Evolutionary conservation across 306 rosid genomes (phyloP).

Genomic region (Ormosia emarginata): DNA sequence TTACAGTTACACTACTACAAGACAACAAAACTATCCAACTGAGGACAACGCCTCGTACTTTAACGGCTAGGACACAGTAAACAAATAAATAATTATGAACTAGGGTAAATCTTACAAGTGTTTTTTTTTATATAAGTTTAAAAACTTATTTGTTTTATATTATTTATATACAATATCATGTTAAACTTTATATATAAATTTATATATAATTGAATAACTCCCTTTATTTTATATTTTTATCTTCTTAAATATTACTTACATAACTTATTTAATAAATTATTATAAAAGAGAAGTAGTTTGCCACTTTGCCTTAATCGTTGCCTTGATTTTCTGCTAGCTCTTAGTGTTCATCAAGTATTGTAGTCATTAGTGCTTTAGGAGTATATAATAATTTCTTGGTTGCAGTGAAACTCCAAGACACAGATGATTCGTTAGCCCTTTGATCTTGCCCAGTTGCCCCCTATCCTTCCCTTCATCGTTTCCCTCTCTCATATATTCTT

Average conservation of each 20-base stretch:
- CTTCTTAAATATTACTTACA: neutral
- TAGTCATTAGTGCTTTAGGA: too few species aligned
- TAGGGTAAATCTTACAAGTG: neutral
- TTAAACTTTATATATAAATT: neutral
- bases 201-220: neutral
- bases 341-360: neutral
- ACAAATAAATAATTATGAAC: neutral
- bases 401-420: slow-evolving; percentile 8
- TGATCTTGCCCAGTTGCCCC: neutral
- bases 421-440: slow-evolving; percentile 31
- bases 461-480: neutral
- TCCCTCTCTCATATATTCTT: slow-evolving; percentile 17
- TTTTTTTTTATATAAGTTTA: neutral
- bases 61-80: neutral
- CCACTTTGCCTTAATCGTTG: neutral
- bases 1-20: neutral
- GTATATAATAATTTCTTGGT: too few species aligned
- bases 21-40: neutral
- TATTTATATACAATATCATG: neutral
- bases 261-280: neutral
- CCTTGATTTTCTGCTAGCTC: neutral
- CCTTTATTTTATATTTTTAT: neutral
- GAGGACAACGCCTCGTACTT: neutral
- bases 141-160: too few species aligned
- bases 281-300: neutral